These are phyloP conservation scores for Cardamine occulta DNA, from an alignment of 345 rosid genomes.

Conservation along the genomic window DNA sequence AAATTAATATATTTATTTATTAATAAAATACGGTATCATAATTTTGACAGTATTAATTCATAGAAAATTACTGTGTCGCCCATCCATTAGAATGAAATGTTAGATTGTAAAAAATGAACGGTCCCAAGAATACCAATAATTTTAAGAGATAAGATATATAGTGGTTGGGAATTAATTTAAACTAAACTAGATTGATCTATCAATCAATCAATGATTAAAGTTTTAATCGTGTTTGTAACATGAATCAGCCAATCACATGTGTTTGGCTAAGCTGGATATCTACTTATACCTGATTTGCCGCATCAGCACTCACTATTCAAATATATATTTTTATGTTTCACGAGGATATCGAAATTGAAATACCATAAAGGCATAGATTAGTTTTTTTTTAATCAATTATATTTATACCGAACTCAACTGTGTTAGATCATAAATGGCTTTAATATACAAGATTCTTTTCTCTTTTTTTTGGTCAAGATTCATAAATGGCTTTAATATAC, in stretches of 20 bases:
- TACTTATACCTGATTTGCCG: slow-evolving; percentile 32
- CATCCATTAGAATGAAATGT: background rate
- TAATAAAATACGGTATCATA: no score
- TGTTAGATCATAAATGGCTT: no score
- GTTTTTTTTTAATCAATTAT: background rate
- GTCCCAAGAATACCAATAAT: background rate
- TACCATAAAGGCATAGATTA: background rate
- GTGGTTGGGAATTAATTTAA: slow-evolving; percentile 16
- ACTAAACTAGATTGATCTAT: background rate
- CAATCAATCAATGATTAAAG: slow-evolving; percentile 8
- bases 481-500: no score
- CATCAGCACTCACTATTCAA: slow-evolving; percentile 29
- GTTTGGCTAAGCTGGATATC: slow-evolving; percentile 31
- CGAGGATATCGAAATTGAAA: slow-evolving; percentile 13
- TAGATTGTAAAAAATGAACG: slow-evolving; percentile 3
- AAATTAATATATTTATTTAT: no score
- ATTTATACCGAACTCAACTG: no score
- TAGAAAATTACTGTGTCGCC: background rate
- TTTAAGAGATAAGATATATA: slow-evolving; percentile 14
- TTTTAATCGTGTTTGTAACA: slow-evolving; percentile 3
- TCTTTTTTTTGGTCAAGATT: no score
- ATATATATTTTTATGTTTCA: background rate
- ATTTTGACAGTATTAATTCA: background rate
- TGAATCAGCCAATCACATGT: slow-evolving; percentile 34
- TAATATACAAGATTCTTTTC: no score